Evolutionary conservation across 495 filamentous ascomycete species (phyloP), one percentile per base, ranked within the genome.

Genomic region (Choiromyces venosus): DNA sequence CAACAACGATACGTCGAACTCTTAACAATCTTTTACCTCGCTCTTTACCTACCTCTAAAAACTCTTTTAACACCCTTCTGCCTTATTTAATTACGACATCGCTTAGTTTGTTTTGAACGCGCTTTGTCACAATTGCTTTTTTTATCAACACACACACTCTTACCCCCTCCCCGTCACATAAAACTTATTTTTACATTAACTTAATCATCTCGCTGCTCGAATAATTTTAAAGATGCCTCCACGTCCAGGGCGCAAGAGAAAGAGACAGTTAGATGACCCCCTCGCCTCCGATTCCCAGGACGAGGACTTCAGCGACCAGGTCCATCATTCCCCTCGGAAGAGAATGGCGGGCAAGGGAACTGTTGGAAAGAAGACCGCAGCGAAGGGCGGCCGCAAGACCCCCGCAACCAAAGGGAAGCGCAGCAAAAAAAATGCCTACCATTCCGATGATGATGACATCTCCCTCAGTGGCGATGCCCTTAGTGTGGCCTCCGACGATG

Each of bases 251-350:
- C 75, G 75, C 39, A 77, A 77, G 69, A 74, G 75, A 67, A 77
- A 77, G 56, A 74, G 75, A 19, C 65, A 67, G 33, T 39, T 67
- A n/a, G 75, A 77, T 36, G 75, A 77, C 52, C 75, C 75, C 5
- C 75, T 77, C 19, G 75, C 75, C 46, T 77, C 75, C 14, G 74
- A 77, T 44, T 77, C 75, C 10, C 71, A 71, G 66, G 75, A 77
- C 19, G 75, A 72, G 21, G 71, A 77, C 44, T 77, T 77, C 12
- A 69, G 37, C 40, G 75, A 77, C 42, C 40, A 37, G 1, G 69
- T 66, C 35, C n/a, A n/a, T 29, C 52, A 61, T 61, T 77, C 75
- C 16, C 74, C 75, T 33, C 75, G 56, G 25, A 61, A 61, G 52
- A 61, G 52, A 61, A 61, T 25, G 25, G 52, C 70, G 8, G 71